Conservation (phyloP, 106 monocot species). For the Posidonia australis region DNA sequence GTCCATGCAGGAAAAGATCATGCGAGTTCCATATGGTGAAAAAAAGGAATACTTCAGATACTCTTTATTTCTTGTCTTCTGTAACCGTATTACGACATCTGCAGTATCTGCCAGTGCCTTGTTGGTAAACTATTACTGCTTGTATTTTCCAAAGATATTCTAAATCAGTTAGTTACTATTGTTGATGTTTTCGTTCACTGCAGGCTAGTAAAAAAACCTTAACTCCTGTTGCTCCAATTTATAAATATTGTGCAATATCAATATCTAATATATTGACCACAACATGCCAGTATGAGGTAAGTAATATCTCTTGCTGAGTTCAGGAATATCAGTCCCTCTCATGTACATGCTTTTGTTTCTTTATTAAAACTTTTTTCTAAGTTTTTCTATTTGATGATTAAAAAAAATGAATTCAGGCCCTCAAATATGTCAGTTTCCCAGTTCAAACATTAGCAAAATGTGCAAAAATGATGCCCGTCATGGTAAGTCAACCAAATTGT, state of each 20-base stretch:
- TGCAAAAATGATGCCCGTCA: slow-evolving; percentile 99
- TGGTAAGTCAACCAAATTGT: slow-evolving; percentile 41
- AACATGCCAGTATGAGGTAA: slow-evolving; percentile 94
- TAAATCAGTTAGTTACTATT: not conserved
- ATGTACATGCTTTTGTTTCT: not conserved
- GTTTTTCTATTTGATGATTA: not conserved
- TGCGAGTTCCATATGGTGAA: slow-evolving; percentile 87
- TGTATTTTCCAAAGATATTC: not conserved
- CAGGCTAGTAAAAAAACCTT: slow-evolving; percentile 79
- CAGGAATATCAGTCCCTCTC: too few species aligned
- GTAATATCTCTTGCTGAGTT: not conserved
- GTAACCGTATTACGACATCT: slow-evolving; percentile 81
- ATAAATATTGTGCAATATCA: slow-evolving; percentile 72
- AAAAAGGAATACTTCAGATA: slow-evolving; percentile 81
- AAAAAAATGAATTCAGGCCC: slow-evolving; percentile 54
- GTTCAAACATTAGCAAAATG: slow-evolving; percentile 97
- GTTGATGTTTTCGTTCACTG: not conserved
- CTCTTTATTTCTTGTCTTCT: slow-evolving; percentile 91
- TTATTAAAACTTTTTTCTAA: not conserved
- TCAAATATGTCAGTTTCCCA: slow-evolving; percentile 98
- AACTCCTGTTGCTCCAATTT: slow-evolving; percentile 76
- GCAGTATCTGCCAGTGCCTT: slow-evolving; percentile 62
- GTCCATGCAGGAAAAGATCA: slow-evolving; percentile 81
- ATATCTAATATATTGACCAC: slow-evolving; percentile 92
- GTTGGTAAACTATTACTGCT: slow-evolving; percentile 37